Base-by-base conservation (phyloP, 1,284 basidiomycete genomes). In the Pseudozyma sp. region DNA sequence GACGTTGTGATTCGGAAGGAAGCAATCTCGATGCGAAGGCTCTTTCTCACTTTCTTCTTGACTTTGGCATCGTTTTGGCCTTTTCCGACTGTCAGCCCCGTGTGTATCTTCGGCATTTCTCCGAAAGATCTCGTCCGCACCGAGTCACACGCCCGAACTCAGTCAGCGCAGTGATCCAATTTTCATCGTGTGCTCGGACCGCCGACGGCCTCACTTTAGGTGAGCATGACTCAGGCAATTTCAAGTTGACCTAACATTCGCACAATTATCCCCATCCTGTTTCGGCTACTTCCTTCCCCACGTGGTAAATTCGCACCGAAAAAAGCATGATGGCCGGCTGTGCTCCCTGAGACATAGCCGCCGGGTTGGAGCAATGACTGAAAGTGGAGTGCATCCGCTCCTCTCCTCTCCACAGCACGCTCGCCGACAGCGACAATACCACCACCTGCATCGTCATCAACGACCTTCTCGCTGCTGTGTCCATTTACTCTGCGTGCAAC, bases 51-150 rank as follows among this genome's bases (percentile, higher is more conserved):
- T 24, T 24, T 24, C 24, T 24, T 24, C 24, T 24, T 24, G 24
- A 24, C 24, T 24, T 24, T 24, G 24, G 24, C 24, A 24, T 4
- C 24, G 24, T 24, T 24, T 24, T 24, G 2, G 40, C 40, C n/a
- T 42, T 42, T 14, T 16, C 24, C 43, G 10, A n/a, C 43, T 44
- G 8, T 44, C 19, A 10, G 17, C 8, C 43, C 8, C 43, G 9
- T 44, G 8, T n/a, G 10, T 31, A n/a, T 29, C 52, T 54, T 54
- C 53, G 53, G 53, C 29, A 39, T 47, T 47, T 47, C 40, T 8
- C 53, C 53, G 53, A 54, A 14, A 31, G 6, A 6, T 11, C 52
- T 39, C 34, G 52, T 42, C 44, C 45, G 6, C 33, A 13, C 43
- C 43, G 43, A 48, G 46, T 48, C 46, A 48, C 46, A 31, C 45